Conservation (phyloP, 805 yeast species). For the Candida chauliodis region DNA sequence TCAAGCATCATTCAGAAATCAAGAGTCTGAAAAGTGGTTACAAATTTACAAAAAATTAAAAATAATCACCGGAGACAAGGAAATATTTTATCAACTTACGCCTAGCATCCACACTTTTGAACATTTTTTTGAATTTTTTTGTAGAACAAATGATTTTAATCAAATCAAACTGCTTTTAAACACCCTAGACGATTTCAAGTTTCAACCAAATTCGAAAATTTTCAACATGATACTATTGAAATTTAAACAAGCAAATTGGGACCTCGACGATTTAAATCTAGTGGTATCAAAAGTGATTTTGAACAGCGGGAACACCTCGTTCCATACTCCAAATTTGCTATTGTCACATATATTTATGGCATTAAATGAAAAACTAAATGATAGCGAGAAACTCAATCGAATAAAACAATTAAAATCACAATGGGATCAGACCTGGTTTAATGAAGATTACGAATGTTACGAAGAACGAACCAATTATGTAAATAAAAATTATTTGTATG, state of each 20-base stretch:
- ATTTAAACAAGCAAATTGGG: constrained; percentile 11
- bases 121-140: constrained; percentile 17
- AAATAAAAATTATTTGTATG: not conserved
- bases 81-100: constrained; percentile 10
- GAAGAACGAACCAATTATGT: not conserved
- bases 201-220: constrained; percentile 32
- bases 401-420: not conserved
- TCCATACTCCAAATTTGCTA: not conserved
- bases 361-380: no score
- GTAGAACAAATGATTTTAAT: constrained; percentile 12
- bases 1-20: not conserved
- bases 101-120: constrained; percentile 26
- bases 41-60: constrained; percentile 14
- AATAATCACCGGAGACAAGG: constrained; percentile 12
- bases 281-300: not conserved
- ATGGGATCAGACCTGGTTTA: not conserved
- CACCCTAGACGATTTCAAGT: constrained; percentile 18
- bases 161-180: constrained; percentile 14
- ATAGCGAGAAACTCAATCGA: no score
- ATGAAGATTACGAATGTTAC: not conserved
- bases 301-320: not conserved
- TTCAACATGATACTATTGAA: constrained; percentile 20
- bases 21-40: constrained; percentile 11
- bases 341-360: not conserved
- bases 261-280: constrained; percentile 4